A percentile compares a stretch with the other conserved stretches of the same genome.
phyloP scores from a whole-genome alignment of 2,329 filamentous ascomycete species.

The Mollisia scopiformis region DNA sequence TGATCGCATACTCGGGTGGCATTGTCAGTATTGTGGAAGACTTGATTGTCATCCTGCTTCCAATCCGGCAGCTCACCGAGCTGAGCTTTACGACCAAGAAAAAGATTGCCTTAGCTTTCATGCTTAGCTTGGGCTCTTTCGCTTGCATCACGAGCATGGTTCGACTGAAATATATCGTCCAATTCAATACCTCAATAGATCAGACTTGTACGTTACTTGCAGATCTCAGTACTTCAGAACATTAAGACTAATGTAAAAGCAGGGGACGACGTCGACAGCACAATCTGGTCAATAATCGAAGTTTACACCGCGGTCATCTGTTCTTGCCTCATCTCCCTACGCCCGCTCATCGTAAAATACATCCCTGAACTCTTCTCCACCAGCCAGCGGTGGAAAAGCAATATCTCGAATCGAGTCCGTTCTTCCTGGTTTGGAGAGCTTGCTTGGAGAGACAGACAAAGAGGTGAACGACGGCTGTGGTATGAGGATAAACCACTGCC shows the following conservation, averaged over 20 bases:
- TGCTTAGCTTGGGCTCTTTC: conserved; percentile 70
- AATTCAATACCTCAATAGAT: conserved; percentile 23
- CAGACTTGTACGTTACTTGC: conserved; percentile 22
- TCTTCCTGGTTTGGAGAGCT: too few species aligned
- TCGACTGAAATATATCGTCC: conserved; percentile 63
- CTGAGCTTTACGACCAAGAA: conserved; percentile 67
- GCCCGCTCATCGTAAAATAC: conserved; percentile 37
- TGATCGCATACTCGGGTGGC: conserved; percentile 66
- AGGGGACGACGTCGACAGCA: conserved; percentile 15
- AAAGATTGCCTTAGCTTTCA: conserved; percentile 66
- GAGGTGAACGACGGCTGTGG: too few species aligned
- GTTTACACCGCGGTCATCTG: conserved; percentile 42
- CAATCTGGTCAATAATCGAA: conserved; percentile 39
- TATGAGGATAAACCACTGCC: too few species aligned
- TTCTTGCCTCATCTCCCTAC: conserved; percentile 45
- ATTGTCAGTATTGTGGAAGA: conserved; percentile 72
- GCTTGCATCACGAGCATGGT: conserved; percentile 57
- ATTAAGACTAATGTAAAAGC: not conserved
- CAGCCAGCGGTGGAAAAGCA: too few species aligned
- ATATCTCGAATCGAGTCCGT: too few species aligned
- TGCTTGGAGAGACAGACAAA: too few species aligned
- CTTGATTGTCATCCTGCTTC: conserved; percentile 66
- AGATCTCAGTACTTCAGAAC: not conserved
- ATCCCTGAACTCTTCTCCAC: conserved; percentile 11
- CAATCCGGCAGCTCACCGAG: conserved; percentile 63